These are phyloP conservation scores for Yarrowia sp. DNA, from an alignment of 805 yeast species.

Conservation along the genomic window DNA sequence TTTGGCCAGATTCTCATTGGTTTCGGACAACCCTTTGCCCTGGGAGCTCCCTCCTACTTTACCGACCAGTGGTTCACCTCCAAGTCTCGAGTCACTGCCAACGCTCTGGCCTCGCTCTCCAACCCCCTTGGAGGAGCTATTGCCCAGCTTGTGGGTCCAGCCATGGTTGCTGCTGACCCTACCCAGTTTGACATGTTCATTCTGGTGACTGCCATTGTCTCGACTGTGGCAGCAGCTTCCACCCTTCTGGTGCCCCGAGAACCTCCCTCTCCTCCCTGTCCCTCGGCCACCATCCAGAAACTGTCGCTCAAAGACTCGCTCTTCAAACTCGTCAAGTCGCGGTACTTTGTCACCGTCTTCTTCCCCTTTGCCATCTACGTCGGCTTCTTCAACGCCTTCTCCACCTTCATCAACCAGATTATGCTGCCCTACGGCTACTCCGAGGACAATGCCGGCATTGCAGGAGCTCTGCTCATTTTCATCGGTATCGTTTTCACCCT, in stretches of 20 bases:
- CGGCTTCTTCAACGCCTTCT: constrained; percentile 38
- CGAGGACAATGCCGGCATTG: constrained; percentile 38
- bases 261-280: constrained; percentile 37
- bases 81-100: constrained; percentile 38
- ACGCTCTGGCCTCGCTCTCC: constrained; percentile 37
- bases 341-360: constrained; percentile 29
- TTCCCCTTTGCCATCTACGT: constrained; percentile 36
- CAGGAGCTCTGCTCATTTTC: constrained; percentile 37
- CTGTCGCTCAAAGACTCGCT: constrained; percentile 31
- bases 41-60: constrained; percentile 36
- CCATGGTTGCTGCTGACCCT: constrained; percentile 32
- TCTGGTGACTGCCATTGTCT: constrained; percentile 32
- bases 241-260: constrained; percentile 31
- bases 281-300: constrained; percentile 35
- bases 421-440: constrained; percentile 38
- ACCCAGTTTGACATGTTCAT: constrained; percentile 31
- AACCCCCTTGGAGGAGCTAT: constrained; percentile 40
- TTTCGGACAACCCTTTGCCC: constrained; percentile 38
- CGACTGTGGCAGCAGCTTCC: constrained; percentile 31
- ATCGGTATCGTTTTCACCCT: constrained; percentile 37
- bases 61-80: constrained; percentile 38
- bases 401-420: constrained; percentile 36
- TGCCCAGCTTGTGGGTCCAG: constrained; percentile 38
- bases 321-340: constrained; percentile 27
- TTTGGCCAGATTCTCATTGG: constrained; percentile 39